A percentile compares a stretch with the other conserved stretches of the same genome.
phyloP scores from a whole-genome alignment of 2,329 filamentous ascomycete genomes.

The Calonectria fujianensis region DNA sequence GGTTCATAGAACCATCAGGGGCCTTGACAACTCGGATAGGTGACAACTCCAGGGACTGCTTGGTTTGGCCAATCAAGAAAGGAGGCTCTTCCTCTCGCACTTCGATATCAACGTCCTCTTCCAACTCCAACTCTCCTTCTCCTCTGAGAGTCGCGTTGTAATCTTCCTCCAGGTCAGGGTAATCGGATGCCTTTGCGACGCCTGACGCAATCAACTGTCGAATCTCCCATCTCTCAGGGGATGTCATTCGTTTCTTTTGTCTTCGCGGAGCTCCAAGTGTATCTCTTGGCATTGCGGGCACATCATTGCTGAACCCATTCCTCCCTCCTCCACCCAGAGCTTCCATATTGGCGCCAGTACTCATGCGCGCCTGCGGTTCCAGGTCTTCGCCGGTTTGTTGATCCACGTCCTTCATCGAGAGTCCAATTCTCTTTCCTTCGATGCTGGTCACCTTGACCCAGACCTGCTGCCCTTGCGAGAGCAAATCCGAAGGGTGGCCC shows the following conservation, averaged over 20 bases:
- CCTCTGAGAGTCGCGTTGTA: slow-evolving; percentile 91
- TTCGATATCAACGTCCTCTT: slow-evolving; percentile 98
- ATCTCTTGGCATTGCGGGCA: slow-evolving; percentile 59
- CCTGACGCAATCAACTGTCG: slow-evolving; percentile 96
- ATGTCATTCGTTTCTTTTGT: slow-evolving; percentile 94
- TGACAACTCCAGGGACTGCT: slow-evolving; percentile 94
- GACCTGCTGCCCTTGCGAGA: slow-evolving; percentile 86
- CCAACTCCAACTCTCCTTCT: slow-evolving; percentile 91
- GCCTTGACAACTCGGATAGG: slow-evolving; percentile 98
- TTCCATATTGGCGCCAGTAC: slow-evolving; percentile 93
- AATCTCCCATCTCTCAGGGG: slow-evolving; percentile 98
- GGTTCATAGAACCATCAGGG: slow-evolving; percentile 97
- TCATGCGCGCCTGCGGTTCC: slow-evolving; percentile 84
- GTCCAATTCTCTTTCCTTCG: slow-evolving; percentile 85
- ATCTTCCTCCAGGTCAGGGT: slow-evolving; percentile 95
- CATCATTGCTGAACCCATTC: slow-evolving; percentile 73
- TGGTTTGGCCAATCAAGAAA: slow-evolving; percentile 96
- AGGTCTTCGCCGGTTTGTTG: slow-evolving; percentile 91
- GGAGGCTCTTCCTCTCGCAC: slow-evolving; percentile 97
- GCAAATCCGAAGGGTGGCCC: slow-evolving; percentile 92
- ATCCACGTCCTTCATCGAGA: slow-evolving; percentile 99
- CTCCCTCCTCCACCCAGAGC: slow-evolving; percentile 80
- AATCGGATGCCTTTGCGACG: slow-evolving; percentile 93
- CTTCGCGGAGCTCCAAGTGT: slow-evolving; percentile 68
- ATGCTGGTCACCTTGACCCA: slow-evolving; percentile 95